Evolutionary conservation across 176 grass and related monocot genomes (phyloP), one percentile per base, ranked within the genome.

Genomic region (Bolboschoenus planiculmis): DNA sequence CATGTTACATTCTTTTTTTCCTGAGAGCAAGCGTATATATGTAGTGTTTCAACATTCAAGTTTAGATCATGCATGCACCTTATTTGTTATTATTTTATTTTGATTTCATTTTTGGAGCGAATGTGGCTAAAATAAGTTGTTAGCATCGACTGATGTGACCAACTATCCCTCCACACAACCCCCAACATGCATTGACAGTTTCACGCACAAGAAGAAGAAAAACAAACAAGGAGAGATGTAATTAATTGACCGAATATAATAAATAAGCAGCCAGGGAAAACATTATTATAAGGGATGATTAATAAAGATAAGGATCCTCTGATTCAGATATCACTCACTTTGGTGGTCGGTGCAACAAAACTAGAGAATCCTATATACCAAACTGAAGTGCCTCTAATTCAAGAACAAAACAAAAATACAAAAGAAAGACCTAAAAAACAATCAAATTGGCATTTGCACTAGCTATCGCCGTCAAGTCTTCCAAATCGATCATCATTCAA

Each of bases 71-170:
- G 0, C 15, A 60, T 56, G n/a, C 75, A 53, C 16, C 14, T 10
- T 13, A 7, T 55, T 56, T 56, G 8, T 13, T 27, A n/a, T 7
- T 29, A 42, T 58, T 81, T 44, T 61, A 34, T 10, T 62, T 62
- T 43, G 0, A 61, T 59, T 62, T 62, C 37, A 58, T 27, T 18
- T 21, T 59, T 81, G 26, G 34, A 81, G 20, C 54, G 24, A 24
- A 81, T 81, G 56, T 63, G 78, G 55, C 55, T 81, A 43, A 81
- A 80, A 16, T 63, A 82, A 82, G 79, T 82, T 82, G 79, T 82
- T 82, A 82, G 79, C 39, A 66, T 82, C 79, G 56, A 82, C 16
- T 82, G 79, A 82, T 48, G 79, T 82, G 79, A 82, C 78, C 40
- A 82, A 65, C 58, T 64, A 82, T 82, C 79, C 65, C 33, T 24